Evolutionary conservation across 1,284 basidiomycete species (phyloP), one percentile per base, ranked within the genome.

Genomic region (Heterobasidion occidentale): DNA sequence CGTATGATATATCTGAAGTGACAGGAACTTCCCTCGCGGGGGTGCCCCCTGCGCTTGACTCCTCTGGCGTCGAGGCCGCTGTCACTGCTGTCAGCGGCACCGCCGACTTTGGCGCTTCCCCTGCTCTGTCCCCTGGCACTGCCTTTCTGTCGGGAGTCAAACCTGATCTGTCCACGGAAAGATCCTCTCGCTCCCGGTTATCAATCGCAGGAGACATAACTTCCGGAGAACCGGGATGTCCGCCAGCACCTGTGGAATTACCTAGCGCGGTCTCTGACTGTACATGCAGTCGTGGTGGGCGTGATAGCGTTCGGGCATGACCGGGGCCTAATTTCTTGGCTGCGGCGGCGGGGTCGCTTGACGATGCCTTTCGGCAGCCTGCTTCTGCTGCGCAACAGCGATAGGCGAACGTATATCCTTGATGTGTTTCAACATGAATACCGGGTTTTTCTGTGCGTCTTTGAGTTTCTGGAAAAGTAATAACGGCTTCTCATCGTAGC

Each of bases 391-490:
- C 8, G 94, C 95, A 36, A 97, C 92, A 1, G 87, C 91, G 58
- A 97, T 98, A 0, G 97, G 97, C 15, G 93, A 97, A 54, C 94
- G 90, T 62, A 99, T 97, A 66, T 99, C 97, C 66, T 94, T 94
- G 68, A 99, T 97, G 65, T 98, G 95, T 58, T 98, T 90, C 46
- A 99, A 83, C 94, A 98, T 98, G 71, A 99, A 99, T 9, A 98
- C 94, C 0, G 97, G 95, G 61, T 95, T 94, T 74, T 98, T 97
- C 69, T 94, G 94, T 4, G 88, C 86, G 64, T 99, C 97, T 70
- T 99, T 99, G 52, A 99, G 82, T 69, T 92, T 94, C 71, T 99
- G 96, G 76, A 98, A 98, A 38, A 99, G 83, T 42, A 98, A 77
- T 49, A 99, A 76, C 0, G 97, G 97, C 69, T 98, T 98, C 73